phyloP scores from a whole-genome alignment of 129 eudicot species.

The Glebionis coronaria region DNA sequence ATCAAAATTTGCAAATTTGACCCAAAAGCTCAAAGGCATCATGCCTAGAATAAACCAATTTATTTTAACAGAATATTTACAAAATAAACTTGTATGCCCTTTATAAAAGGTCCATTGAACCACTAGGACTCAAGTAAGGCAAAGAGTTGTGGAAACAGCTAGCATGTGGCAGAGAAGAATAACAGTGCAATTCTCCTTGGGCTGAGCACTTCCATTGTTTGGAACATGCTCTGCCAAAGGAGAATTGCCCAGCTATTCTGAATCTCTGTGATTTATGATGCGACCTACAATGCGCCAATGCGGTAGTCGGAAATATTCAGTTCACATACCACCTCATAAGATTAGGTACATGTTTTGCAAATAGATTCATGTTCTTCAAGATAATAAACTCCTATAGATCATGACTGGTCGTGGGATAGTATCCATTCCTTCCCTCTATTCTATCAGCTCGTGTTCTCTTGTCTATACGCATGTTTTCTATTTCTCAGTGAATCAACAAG shows the following conservation, averaged over 20 bases:
- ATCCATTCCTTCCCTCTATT: neutral
- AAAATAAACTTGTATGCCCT: slow-evolving; percentile 26
- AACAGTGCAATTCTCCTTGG: slow-evolving; percentile 55
- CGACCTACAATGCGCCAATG: neutral
- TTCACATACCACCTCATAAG: too few species aligned
- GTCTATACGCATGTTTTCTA: slow-evolving; percentile 1
- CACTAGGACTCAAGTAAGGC: slow-evolving; percentile 3
- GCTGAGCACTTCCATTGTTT: slow-evolving; percentile 32
- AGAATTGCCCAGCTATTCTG: slow-evolving; percentile 35
- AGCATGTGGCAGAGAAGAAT: slow-evolving; percentile 37
- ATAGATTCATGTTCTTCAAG: too few species aligned
- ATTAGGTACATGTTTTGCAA: too few species aligned
- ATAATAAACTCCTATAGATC: neutral
- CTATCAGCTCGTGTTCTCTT: neutral
- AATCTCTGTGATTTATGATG: neutral
- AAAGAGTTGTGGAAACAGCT: neutral
- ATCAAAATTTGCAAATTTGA: slow-evolving; percentile 26
- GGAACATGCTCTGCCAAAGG: slow-evolving; percentile 50
- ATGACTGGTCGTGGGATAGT: neutral
- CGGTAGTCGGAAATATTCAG: neutral
- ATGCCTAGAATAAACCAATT: slow-evolving; percentile 41
- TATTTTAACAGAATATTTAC: slow-evolving; percentile 37
- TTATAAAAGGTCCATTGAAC: slow-evolving; percentile 26
- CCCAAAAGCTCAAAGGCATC: slow-evolving; percentile 40
- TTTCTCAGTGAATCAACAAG: neutral